These are phyloP conservation scores for Thymus mandschuricus DNA, from an alignment of 257 asterid species.

Conservation along the genomic window DNA sequence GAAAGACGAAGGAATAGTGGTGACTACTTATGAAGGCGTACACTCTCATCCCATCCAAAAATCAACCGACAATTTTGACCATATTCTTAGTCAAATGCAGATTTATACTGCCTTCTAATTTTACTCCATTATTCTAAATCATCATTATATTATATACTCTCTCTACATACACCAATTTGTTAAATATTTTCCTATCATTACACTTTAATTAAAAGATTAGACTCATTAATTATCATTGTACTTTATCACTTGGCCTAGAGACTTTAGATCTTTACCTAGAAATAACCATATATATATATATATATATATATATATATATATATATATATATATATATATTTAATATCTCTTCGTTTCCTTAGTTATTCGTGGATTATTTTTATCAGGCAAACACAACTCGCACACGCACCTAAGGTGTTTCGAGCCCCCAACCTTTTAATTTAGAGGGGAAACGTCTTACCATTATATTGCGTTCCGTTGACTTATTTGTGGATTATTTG, in stretches of 20 bases:
- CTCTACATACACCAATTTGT: neutral
- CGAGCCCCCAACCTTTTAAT: too few relatives aligned
- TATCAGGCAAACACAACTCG: too few relatives aligned
- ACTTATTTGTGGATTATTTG: too few relatives aligned
- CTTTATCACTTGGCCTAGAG: too few relatives aligned
- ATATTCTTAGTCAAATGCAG: conserved; percentile 82
- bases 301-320: too few relatives aligned
- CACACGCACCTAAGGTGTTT: too few relatives aligned
- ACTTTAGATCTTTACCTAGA: neutral
- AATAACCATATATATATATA: neutral
- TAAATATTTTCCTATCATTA: neutral
- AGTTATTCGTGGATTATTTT: neutral
- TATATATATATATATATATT: too few relatives aligned
- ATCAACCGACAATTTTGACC: conserved; percentile 82
- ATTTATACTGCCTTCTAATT: conserved; percentile 55
- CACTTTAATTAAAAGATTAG: too few relatives aligned
- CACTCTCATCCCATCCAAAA: conserved; percentile 82
- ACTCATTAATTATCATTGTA: too few relatives aligned
- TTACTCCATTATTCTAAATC: neutral
- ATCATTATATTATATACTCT: neutral
- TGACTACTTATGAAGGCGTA: conserved; percentile 88
- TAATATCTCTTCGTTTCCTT: neutral
- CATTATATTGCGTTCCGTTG: too few relatives aligned
- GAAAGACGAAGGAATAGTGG: conserved; percentile 76
- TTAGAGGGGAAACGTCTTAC: too few relatives aligned